Conservation (phyloP, 805 yeast species). For the Middelhovenomyces tepae region DNA sequence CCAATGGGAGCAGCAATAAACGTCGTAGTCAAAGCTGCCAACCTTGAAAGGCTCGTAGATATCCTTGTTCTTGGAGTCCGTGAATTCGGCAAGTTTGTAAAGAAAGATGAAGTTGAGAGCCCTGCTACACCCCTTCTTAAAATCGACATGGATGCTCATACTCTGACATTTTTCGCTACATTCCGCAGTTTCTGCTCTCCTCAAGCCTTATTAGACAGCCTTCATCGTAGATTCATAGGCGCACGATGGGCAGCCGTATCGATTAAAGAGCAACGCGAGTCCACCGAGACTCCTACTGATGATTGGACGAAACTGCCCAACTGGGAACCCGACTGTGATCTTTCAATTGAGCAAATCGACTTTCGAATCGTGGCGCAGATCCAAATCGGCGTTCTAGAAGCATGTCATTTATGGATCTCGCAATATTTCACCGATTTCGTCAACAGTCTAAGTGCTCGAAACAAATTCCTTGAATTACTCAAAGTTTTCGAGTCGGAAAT, state of each 20-base stretch:
- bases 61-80: conserved; percentile 64
- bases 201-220: conserved; percentile 39
- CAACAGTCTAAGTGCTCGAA: conserved; percentile 53
- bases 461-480: conserved; percentile 52
- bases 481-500: conserved; percentile 63
- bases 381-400: conserved; percentile 74
- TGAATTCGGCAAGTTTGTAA: conserved; percentile 37
- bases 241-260: conserved; percentile 55
- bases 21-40: conserved; percentile 58
- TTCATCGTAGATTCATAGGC: conserved; percentile 49
- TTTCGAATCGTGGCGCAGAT: conserved; percentile 65
- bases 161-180: conserved; percentile 61
- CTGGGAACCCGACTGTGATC: conserved; percentile 19
- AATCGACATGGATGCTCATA: conserved; percentile 57
- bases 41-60: conserved; percentile 70
- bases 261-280: conserved; percentile 27
- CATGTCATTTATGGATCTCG: conserved; percentile 57
- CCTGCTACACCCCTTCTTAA: conserved; percentile 29
- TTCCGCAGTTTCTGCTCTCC: conserved; percentile 62
- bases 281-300: conserved; percentile 7
- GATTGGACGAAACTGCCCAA: too few species aligned
- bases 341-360: conserved; percentile 39
- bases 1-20: conserved; percentile 18
- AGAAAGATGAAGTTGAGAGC: conserved; percentile 16
- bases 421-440: conserved; percentile 71